phyloP scores from a whole-genome alignment of 1,284 basidiomycete genomes.

The Heterobasidion occidentale region DNA sequence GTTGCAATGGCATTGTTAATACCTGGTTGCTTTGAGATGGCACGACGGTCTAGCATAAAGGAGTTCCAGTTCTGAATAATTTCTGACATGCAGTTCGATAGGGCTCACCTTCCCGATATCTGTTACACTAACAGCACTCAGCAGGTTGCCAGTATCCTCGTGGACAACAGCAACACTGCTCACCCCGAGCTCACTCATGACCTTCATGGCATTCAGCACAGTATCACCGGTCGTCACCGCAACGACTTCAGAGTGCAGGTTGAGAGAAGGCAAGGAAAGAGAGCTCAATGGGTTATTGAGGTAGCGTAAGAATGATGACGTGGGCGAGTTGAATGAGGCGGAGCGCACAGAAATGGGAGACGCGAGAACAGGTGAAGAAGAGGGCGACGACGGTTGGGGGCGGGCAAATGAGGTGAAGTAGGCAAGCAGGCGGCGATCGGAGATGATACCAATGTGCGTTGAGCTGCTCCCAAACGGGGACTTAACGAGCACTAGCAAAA shows the following conservation, averaged over 20 bases:
- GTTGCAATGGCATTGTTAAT: constrained; percentile 51
- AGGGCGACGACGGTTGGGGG: not conserved
- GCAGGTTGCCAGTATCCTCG: constrained; percentile 47
- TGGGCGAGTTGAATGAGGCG: not conserved
- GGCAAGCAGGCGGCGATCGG: constrained; percentile 33
- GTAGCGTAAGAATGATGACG: constrained; percentile 33
- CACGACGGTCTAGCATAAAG: constrained; percentile 47
- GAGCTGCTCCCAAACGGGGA: constrained; percentile 24
- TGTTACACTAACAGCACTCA: constrained; percentile 72
- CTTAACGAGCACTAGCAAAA: constrained; percentile 40
- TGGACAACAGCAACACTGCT: constrained; percentile 71
- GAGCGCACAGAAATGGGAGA: constrained; percentile 5
- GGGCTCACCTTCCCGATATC: constrained; percentile 58
- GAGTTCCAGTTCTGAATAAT: not conserved
- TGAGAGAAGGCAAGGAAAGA: constrained; percentile 57
- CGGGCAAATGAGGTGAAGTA: constrained; percentile 8
- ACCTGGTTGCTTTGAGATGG: constrained; percentile 72
- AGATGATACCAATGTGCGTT: constrained; percentile 47
- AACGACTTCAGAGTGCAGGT: constrained; percentile 53
- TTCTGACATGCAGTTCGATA: not conserved
- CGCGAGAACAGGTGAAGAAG: constrained; percentile 30
- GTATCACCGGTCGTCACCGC: constrained; percentile 46
- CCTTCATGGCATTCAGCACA: constrained; percentile 68
- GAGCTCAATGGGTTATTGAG: constrained; percentile 48
- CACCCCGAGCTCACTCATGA: constrained; percentile 76